Percentiles rank a stretch among this genome's conserved stretches.
These are phyloP conservation scores for Leccinum boreale DNA, from an alignment of 768 basidiomycete genomes.

Conservation along the genomic window DNA sequence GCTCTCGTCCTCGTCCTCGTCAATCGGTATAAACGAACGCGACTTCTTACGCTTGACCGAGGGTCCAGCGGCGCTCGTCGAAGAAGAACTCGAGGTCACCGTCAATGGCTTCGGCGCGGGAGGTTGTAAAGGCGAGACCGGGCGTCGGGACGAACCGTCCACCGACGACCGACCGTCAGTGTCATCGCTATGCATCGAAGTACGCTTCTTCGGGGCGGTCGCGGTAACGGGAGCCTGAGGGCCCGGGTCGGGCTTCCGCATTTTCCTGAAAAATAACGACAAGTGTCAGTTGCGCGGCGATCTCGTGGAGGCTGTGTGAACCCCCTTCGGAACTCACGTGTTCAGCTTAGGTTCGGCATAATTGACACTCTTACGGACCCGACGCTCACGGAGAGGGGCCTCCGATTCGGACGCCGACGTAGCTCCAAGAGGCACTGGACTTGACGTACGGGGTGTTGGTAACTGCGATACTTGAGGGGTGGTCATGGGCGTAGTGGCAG, in stretches of 20 bases:
- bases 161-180: conserved; percentile 39
- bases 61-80: conserved; percentile 17
- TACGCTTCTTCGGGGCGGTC: conserved; percentile 42
- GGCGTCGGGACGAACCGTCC: conserved; percentile 34
- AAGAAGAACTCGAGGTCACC: conserved; percentile 34
- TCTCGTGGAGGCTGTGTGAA: not conserved
- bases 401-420: conserved; percentile 34
- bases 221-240: conserved; percentile 34
- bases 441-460: conserved; percentile 52
- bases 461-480: conserved; percentile 35
- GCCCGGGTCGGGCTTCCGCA: conserved; percentile 76
- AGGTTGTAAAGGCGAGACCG: conserved; percentile 24
- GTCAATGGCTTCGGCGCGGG: conserved; percentile 37
- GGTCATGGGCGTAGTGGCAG: conserved; percentile 40
- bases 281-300: conserved; percentile 6
- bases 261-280: conserved; percentile 53
- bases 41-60: conserved; percentile 53
- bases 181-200: conserved; percentile 37
- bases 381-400: conserved; percentile 43
- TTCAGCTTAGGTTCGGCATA: conserved; percentile 88
- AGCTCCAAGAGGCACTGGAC: conserved; percentile 38
- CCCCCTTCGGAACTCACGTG: conserved; percentile 51
- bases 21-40: conserved; percentile 40
- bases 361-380: conserved; percentile 74
- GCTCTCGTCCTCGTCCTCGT: conserved; percentile 54